Conservation (phyloP, 2,329 filamentous ascomycete genomes). For the Knoxdaviesia capensis region DNA sequence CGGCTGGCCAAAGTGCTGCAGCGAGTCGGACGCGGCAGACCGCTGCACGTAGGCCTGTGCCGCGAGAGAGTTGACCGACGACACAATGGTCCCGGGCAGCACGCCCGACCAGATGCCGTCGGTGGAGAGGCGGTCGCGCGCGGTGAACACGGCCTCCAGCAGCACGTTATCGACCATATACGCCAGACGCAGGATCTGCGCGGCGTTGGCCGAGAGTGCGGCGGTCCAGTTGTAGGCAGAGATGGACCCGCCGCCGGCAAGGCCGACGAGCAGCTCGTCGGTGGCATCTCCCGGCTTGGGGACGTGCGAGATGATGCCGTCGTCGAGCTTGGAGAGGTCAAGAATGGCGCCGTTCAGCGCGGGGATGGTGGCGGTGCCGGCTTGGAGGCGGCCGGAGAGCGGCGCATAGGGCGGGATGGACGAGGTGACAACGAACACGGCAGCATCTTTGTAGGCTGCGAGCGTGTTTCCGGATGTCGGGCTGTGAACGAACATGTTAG, state of each 20-base stretch:
- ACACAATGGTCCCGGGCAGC: constrained; percentile 14
- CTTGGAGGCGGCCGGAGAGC: constrained; percentile 13
- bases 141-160: constrained; percentile 12
- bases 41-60: constrained; percentile 18
- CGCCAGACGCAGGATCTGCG: constrained; percentile 10
- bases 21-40: constrained; percentile 12
- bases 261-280: constrained; percentile 11
- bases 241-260: constrained; percentile 15
- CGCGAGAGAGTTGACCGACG: constrained; percentile 12
- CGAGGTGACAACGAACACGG: constrained; percentile 13
- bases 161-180: constrained; percentile 15
- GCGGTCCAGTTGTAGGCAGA: constrained; percentile 13
- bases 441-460: constrained; percentile 14
- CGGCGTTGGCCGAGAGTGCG: constrained; percentile 10
- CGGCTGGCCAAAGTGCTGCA: constrained; percentile 13
- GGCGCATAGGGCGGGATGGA: constrained; percentile 14
- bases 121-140: constrained; percentile 9
- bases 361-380: constrained; percentile 12
- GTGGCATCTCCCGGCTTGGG: constrained; percentile 9
- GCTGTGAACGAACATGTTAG: constrained; percentile 1
- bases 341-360: constrained; percentile 11
- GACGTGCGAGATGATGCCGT: constrained; percentile 8
- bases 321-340: constrained; percentile 9
- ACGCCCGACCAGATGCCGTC: constrained; percentile 11
- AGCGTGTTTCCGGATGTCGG: constrained; percentile 15